Base-by-base conservation (phyloP, 2,329 filamentous ascomycete species). In the Exophiala oligosperma region DNA sequence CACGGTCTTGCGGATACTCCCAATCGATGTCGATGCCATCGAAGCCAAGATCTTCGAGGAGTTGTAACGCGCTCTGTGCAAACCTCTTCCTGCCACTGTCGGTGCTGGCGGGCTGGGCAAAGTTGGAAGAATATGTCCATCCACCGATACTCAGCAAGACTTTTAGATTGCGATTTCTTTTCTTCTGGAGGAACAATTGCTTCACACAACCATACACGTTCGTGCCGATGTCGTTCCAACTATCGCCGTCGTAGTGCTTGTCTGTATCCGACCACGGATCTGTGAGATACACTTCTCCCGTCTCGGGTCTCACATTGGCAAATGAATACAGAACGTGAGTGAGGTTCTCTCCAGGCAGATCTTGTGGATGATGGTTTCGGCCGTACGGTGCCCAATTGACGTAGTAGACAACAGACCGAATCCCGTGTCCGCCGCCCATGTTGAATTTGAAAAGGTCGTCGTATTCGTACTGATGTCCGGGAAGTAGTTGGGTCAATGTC, bases 251-350 rank as follows among this genome's bases (percentile, higher is more conserved):
- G 66, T 90, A 92, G 68, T 85, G 87, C 68, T 88, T 90, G 53
- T 91, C 78, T 1, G 76, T 67, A 52, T 92, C 90, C 24, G 89
- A 81, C 72, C 83, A 92, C 1, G 77, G 74, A 67, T 94, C 90
- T 1, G 84, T 87, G 6, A 90, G 77, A 68, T 81, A 89, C 73
- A 95, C 91, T 74, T 95, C 90, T 50, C 93, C 93, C 32, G 82
- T 85, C 2, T 93, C 90, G 2, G 86, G 81, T 3, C 84, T 83
- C 58, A 96, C 84, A 71, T 97, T 95, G 69, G 91, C 93, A 75
- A 97, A 97, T 14, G 92, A 82, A 68, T 97, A 97, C 14, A 97
- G 84, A 3, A 97, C 76, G 70, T 97, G 93, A 0, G 92, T 97
- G 43, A 97, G 83, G 56, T 90, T 88, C 54, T 92, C 84, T 2